A percentile compares a stretch with the other conserved stretches of the same genome.
phyloP scores from a whole-genome alignment of 2,329 filamentous ascomycete species.

The Talaromyces atroroseus region DNA sequence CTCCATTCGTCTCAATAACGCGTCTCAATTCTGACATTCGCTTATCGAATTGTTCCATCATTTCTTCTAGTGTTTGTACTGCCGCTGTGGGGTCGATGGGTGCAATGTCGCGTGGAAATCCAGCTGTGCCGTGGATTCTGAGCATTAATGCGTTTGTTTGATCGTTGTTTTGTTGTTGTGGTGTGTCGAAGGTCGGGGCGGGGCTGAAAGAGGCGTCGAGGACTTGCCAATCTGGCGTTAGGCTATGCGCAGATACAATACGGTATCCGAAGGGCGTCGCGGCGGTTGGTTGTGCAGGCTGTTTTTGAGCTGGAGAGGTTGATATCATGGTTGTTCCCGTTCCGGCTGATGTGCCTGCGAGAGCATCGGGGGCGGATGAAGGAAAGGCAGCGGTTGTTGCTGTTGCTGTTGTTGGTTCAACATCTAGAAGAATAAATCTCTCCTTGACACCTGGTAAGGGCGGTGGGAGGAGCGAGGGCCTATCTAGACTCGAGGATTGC shows the following conservation, averaged over 20 bases:
- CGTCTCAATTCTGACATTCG: conserved; percentile 39
- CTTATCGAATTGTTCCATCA: conserved; percentile 44
- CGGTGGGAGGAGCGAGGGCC: conserved; percentile 41
- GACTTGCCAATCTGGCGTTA: conserved; percentile 70
- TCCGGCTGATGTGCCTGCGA: conserved; percentile 14
- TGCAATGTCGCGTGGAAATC: conserved; percentile 21
- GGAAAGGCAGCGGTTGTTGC: background rate
- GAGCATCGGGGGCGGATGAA: conserved; percentile 16
- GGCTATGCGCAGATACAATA: conserved; percentile 64
- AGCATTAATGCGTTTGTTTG: conserved; percentile 41
- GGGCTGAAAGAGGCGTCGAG: conserved; percentile 48
- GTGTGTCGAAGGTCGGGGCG: conserved; percentile 57
- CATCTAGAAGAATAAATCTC: conserved; percentile 54
- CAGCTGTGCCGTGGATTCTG: conserved; percentile 39
- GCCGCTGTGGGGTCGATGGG: conserved; percentile 2
- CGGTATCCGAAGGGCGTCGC: conserved; percentile 40
- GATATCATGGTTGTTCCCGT: conserved; percentile 19
- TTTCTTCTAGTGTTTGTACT: conserved; percentile 36
- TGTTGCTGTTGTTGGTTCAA: conserved; percentile 28
- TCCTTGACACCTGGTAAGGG: conserved; percentile 46
- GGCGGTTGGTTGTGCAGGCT: conserved; percentile 13
- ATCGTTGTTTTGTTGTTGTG: conserved; percentile 42
- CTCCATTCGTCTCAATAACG: conserved; percentile 34
- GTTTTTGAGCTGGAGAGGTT: conserved; percentile 20
- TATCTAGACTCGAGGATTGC: conserved; percentile 15